A percentile compares a stretch with the other conserved stretches of the same genome.
phyloP scores from a whole-genome alignment of 2,329 filamentous ascomycete genomes.

The Fusarium temperatum region DNA sequence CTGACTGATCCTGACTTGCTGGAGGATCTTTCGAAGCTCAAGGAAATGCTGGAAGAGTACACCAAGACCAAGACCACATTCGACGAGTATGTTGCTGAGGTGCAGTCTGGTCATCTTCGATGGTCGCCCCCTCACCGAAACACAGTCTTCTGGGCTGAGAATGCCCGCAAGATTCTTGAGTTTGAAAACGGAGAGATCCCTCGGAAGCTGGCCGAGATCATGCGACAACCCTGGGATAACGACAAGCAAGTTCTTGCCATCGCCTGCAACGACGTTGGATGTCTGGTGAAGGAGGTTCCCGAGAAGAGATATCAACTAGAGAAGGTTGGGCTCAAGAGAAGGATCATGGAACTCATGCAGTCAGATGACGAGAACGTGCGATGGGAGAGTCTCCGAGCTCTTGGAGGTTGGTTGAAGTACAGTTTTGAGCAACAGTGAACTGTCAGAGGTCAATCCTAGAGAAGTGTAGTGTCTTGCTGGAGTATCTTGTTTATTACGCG shows the following conservation, averaged over 20 bases:
- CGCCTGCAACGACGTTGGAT: slow-evolving; percentile 92
- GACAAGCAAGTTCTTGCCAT: slow-evolving; percentile 91
- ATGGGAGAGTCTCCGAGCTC: slow-evolving; percentile 90
- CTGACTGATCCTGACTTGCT: slow-evolving; percentile 71
- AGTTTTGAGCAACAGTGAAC: slow-evolving; percentile 61
- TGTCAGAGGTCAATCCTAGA: slow-evolving; percentile 5
- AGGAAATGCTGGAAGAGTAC: slow-evolving; percentile 72
- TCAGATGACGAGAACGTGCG: slow-evolving; percentile 87
- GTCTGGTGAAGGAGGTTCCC: slow-evolving; percentile 86
- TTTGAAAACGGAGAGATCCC: slow-evolving; percentile 81
- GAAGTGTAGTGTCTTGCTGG: slow-evolving; percentile 15
- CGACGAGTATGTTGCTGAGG: slow-evolving; percentile 88
- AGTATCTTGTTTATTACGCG: slow-evolving; percentile 36
- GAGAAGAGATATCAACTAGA: slow-evolving; percentile 84
- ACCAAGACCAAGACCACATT: slow-evolving; percentile 79
- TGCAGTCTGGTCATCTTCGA: slow-evolving; percentile 85
- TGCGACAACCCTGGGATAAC: slow-evolving; percentile 76
- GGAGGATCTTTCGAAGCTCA: slow-evolving; percentile 68
- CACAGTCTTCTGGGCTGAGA: slow-evolving; percentile 89
- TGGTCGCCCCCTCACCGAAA: slow-evolving; percentile 94
- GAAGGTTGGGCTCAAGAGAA: slow-evolving; percentile 82
- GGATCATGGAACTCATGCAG: slow-evolving; percentile 94
- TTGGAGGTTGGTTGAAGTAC: slow-evolving; percentile 73
- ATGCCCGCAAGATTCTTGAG: slow-evolving; percentile 86
- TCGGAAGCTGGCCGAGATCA: slow-evolving; percentile 84